A percentile compares a stretch with the other conserved stretches of the same genome.
Conservation (phyloP, 2,329 filamentous ascomycete genomes). For the Aspergillus vadensis region DNA sequence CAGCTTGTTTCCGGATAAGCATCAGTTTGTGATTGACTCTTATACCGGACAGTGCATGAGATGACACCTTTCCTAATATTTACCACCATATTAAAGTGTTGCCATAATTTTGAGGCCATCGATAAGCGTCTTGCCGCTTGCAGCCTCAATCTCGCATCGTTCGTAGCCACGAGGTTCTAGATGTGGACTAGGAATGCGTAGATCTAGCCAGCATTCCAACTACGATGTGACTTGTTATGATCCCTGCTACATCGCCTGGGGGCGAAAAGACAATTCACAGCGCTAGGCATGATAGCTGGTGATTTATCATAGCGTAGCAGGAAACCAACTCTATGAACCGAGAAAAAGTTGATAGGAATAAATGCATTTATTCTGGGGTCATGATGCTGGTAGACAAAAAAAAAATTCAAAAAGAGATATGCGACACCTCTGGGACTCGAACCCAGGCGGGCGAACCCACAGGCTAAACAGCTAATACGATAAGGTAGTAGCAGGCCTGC, state of each 20-base stretch:
- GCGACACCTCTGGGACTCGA: constrained; percentile 5
- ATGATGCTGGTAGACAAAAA: too few species aligned
- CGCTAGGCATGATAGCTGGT: too few species aligned
- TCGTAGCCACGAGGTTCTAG: neutral
- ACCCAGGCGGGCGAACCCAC: constrained; percentile 3
- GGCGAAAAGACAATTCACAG: neutral
- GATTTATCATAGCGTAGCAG: too few species aligned
- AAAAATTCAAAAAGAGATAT: neutral
- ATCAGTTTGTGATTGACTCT: too few species aligned
- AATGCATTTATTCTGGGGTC: too few species aligned
- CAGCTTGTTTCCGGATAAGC: neutral
- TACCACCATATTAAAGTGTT: neutral
- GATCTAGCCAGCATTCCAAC: neutral
- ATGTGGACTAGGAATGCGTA: neutral
- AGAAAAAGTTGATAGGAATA: too few species aligned
- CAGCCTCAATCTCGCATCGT: neutral
- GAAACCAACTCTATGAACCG: too few species aligned
- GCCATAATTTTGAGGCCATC: neutral
- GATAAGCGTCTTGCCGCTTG: neutral
- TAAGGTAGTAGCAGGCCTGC: neutral
- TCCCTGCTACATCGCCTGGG: neutral
- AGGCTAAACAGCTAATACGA: neutral
- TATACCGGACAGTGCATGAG: too few species aligned
- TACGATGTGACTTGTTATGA: neutral
- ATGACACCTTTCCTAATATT: too few species aligned